Percentiles rank a stretch among this genome's conserved stretches.
These are phyloP conservation scores for Monilinia polystroma DNA, from an alignment of 2,329 filamentous ascomycete species.

Conservation along the genomic window DNA sequence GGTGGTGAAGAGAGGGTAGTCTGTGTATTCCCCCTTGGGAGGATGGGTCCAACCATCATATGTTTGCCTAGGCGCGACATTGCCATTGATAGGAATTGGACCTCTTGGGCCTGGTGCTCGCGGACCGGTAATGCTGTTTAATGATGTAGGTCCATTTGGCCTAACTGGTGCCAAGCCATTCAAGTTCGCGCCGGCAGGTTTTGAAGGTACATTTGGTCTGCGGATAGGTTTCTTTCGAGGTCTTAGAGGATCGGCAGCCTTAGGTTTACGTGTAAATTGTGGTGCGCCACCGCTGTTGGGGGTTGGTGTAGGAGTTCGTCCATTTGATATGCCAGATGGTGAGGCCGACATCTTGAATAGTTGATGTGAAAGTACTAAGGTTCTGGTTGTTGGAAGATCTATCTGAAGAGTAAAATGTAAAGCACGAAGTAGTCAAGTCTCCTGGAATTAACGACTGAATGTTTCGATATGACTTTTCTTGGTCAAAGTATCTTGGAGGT, in stretches of 20 bases:
- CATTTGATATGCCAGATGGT: constrained; percentile 47
- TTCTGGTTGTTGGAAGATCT: background rate
- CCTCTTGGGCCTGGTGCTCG: constrained; percentile 25
- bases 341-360: constrained; percentile 44
- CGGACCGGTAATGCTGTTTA: constrained; percentile 23
- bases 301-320: constrained; percentile 48
- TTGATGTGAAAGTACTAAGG: background rate
- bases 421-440: background rate
- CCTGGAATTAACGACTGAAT: background rate
- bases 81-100: constrained; percentile 32
- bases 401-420: background rate
- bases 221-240: constrained; percentile 54
- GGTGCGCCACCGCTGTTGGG: constrained; percentile 50
- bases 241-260: constrained; percentile 61
- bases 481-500: background rate
- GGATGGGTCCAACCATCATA: constrained; percentile 60
- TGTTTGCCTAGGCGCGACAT: constrained; percentile 35
- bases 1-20: constrained; percentile 75
- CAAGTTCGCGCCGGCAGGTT: constrained; percentile 27
- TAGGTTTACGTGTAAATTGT: constrained; percentile 49
- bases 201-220: constrained; percentile 40
- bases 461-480: background rate
- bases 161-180: constrained; percentile 26
- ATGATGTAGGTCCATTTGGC: constrained; percentile 12
- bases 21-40: constrained; percentile 47